Base-by-base conservation (phyloP, 768 basidiomycete species). In the Obba rivulosa region DNA sequence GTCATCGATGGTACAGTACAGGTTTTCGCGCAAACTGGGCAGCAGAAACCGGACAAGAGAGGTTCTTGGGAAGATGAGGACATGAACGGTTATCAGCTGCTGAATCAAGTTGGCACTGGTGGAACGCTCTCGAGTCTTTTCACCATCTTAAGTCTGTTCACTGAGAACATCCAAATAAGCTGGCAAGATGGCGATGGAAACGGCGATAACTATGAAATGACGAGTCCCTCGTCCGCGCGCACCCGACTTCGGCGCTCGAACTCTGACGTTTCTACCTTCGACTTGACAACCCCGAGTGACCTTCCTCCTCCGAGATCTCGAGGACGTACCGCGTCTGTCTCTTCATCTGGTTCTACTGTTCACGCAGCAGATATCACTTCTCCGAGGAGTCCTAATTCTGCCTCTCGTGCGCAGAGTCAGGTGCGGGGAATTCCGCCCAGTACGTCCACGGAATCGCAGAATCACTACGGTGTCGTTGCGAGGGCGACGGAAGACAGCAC, bases 1-100 rank as follows among this genome's bases (percentile, higher is more conserved):
- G 95, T 99, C 28, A 86, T 98, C 25, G 96, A 99, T 64, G 96
- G 96, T n/a, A 87, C 79, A 52, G 95, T 95, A 13, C 92, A 99
- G 60, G 92, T 98, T 10, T 96, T 79, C 63, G 90, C 90, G 14
- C 79, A 80, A 50, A 81, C 83, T 0, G 81, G 79, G 4, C 75
- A 78, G 53, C 68, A 69, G 11, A 60, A 69, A 10, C 72, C 74
- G 24, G 66, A 64, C 3, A 71, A 68, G n/a, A 76, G 76, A 46
- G 79, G 78, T 36, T 67, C 77, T 11, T 89, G 85, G 83, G 89
- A 90, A 34, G 81, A 84, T 46, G 88, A 90, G 59, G 84, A 89
- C 45, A 87, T 90, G 79, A 95, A 96, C 54, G 94, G 95, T 2
- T 97, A 93, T 67, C 92, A 98, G 61, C 72, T 98, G 7, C 76